Conservation (phyloP, 2,329 filamentous ascomycete genomes). For the Aspergillus tanneri region DNA sequence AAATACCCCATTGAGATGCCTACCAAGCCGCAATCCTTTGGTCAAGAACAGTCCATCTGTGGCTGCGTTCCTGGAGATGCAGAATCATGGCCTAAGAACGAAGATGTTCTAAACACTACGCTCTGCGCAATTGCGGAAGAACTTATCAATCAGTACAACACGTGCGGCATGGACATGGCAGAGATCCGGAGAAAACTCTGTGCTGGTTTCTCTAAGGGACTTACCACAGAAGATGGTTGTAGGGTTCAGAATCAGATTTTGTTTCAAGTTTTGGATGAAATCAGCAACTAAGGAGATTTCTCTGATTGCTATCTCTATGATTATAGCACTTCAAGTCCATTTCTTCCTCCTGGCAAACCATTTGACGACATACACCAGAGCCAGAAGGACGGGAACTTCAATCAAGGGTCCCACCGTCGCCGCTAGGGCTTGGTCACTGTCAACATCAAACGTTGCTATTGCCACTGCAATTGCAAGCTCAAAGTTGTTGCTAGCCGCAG, state of each 20-base stretch:
- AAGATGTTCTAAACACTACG: slow-evolving; percentile 34
- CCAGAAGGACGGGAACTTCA: slow-evolving; percentile 79
- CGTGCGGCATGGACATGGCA: slow-evolving; percentile 34
- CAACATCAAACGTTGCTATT: slow-evolving; percentile 73
- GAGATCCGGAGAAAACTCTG: slow-evolving; percentile 37
- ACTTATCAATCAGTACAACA: slow-evolving; percentile 40
- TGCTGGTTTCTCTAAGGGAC: slow-evolving; percentile 33
- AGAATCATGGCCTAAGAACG: slow-evolving; percentile 22
- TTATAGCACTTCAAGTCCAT: slow-evolving; percentile 19
- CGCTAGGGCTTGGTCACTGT: slow-evolving; percentile 77
- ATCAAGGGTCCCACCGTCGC: slow-evolving; percentile 81
- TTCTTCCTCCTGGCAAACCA: slow-evolving; percentile 28
- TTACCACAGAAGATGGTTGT: slow-evolving; percentile 32
- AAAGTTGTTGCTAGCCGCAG: slow-evolving; percentile 89
- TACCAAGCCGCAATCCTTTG: not conserved
- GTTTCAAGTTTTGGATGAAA: slow-evolving; percentile 42
- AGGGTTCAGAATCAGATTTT: slow-evolving; percentile 45
- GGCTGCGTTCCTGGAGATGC: slow-evolving; percentile 21
- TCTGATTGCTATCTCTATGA: not conserved
- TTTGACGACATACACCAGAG: slow-evolving; percentile 70
- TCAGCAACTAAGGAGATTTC: slow-evolving; percentile 30
- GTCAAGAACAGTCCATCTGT: slow-evolving; percentile 21
- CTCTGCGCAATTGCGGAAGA: slow-evolving; percentile 41
- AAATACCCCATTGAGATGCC: not conserved
- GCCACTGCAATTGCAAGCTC: slow-evolving; percentile 88